These are phyloP conservation scores for Hypoxylon sp. DNA, from an alignment of 2,329 filamentous ascomycete species.

Conservation along the genomic window DNA sequence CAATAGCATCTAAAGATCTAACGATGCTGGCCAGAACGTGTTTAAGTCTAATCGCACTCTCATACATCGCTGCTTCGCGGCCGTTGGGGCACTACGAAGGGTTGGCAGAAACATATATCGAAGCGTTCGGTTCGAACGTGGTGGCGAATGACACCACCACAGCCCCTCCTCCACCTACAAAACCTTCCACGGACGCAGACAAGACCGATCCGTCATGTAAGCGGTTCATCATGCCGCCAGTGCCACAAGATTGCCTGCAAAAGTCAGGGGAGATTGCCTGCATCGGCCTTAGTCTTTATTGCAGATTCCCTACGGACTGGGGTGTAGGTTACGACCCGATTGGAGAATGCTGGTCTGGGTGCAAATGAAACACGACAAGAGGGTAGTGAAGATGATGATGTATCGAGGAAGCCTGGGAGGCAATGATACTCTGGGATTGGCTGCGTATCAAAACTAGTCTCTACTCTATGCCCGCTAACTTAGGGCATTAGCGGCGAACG, in stretches of 20 bases:
- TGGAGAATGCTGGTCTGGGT: slow-evolving; percentile 40
- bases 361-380: slow-evolving; percentile 18
- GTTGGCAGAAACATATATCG: slow-evolving; percentile 30
- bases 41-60: neutral
- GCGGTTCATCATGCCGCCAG: slow-evolving; percentile 35
- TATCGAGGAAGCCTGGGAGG: neutral
- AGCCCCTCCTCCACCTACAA: neutral
- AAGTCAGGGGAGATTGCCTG: slow-evolving; percentile 37
- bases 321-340: slow-evolving; percentile 36
- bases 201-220: slow-evolving; percentile 24
- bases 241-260: slow-evolving; percentile 29
- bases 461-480: neutral
- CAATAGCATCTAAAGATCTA: neutral
- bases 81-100: slow-evolving; percentile 31
- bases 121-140: slow-evolving; percentile 28
- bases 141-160: slow-evolving; percentile 33
- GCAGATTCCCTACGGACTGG: slow-evolving; percentile 36
- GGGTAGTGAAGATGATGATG: neutral
- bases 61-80: neutral
- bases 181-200: slow-evolving; percentile 2
- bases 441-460: neutral
- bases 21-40: slow-evolving; percentile 9
- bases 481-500: neutral
- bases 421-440: neutral
- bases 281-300: slow-evolving; percentile 32